These are phyloP conservation scores for Oldenlandia corymbosa DNA, from an alignment of 257 asterid genomes.

Conservation along the genomic window DNA sequence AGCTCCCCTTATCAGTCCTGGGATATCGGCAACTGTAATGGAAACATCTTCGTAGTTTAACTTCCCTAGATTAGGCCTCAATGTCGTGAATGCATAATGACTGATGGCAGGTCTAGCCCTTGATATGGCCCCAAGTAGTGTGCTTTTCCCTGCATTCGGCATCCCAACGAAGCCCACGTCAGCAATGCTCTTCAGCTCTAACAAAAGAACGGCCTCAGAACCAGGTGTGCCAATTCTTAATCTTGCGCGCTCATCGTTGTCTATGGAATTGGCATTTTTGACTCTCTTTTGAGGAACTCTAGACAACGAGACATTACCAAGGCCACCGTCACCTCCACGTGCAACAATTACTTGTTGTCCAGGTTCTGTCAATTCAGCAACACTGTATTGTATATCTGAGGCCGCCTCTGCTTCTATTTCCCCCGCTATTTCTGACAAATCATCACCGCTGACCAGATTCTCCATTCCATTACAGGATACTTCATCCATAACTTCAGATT, in stretches of 20 bases:
- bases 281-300: slow-evolving; percentile 19
- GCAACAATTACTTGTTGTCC: slow-evolving; percentile 75
- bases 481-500: slow-evolving; percentile 20
- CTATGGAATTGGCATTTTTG: slow-evolving; percentile 26
- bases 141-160: slow-evolving; percentile 97
- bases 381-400: slow-evolving; percentile 44
- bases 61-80: slow-evolving; percentile 85
- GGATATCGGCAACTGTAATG: slow-evolving; percentile 84
- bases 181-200: slow-evolving; percentile 88
- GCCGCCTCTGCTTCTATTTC: slow-evolving; percentile 42
- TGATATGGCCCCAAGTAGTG: slow-evolving; percentile 86
- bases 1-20: slow-evolving; percentile 84
- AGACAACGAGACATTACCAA: slow-evolving; percentile 50
- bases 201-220: slow-evolving; percentile 53
- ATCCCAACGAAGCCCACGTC: slow-evolving; percentile 95
- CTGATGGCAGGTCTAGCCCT: slow-evolving; percentile 81
- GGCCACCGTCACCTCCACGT: slow-evolving; percentile 84
- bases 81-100: slow-evolving; percentile 90
- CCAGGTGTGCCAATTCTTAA: slow-evolving; percentile 57
- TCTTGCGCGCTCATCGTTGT: slow-evolving; percentile 23
- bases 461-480: slow-evolving; percentile 25
- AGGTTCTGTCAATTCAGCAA: slow-evolving; percentile 76
- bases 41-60: slow-evolving; percentile 61
- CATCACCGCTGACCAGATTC: slow-evolving; percentile 26
- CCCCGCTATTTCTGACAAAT: slow-evolving; percentile 27